Percentiles rank a stretch among this genome's conserved stretches.
These are phyloP conservation scores for Claviceps digitariae DNA, from an alignment of 2,329 filamentous ascomycete genomes.

Conservation along the genomic window DNA sequence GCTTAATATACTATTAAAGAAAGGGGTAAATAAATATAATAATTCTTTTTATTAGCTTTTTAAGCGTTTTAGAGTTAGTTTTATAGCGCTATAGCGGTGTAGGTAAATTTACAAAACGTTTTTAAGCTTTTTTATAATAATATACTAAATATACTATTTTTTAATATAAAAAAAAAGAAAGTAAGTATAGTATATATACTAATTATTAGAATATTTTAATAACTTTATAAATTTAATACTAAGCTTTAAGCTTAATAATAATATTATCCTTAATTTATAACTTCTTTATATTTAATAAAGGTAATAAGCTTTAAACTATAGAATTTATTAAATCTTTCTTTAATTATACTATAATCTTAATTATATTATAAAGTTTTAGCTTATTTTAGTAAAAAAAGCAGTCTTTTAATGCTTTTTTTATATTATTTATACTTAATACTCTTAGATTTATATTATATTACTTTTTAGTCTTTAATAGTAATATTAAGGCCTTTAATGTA, in stretches of 20 bases:
- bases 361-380: neutral
- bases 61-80: no score
- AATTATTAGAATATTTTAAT: neutral
- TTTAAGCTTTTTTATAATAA: no score
- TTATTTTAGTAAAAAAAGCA: neutral
- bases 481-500: neutral
- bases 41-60: no score
- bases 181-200: neutral
- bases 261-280: neutral
- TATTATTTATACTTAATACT: neutral
- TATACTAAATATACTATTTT: neutral
- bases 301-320: neutral
- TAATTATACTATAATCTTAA: neutral
- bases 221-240: neutral
- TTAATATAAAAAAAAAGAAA: neutral
- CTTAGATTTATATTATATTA: neutral
- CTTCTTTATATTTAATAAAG: neutral
- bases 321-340: neutral
- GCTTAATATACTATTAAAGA: no score
- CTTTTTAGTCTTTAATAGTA: neutral
- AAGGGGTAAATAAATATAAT: no score
- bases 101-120: no score
- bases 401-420: neutral
- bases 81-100: no score
- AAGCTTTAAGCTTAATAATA: neutral